Base-by-base conservation (phyloP, 352 stramenopile species). In the Phytopythium ostracodes region DNA sequence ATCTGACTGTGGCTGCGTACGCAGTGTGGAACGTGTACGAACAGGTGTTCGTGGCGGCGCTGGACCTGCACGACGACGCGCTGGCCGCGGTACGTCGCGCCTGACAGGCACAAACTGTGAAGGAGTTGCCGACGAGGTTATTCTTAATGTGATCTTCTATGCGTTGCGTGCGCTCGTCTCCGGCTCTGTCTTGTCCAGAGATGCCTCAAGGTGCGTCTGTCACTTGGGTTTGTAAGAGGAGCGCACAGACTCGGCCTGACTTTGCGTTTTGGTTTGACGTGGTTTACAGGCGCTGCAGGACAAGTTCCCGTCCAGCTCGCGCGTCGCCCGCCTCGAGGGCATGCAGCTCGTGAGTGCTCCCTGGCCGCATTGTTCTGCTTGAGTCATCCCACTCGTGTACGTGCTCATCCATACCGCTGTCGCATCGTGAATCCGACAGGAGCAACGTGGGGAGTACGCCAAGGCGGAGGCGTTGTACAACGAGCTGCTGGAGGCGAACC, bases 11-110 rank as follows among this genome's bases (percentile, higher is more conserved):
- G 55, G 53, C 27, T 17, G 27, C 9, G 1, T 57, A 42, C 56
- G 50, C 53, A 84, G 77, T 84, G 20, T 91, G 81, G 78, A 71
- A 62, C n/a, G 59, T 89, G 44, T 82, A 88, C 57, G 82, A 91
- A 62, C 82, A 89, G 35, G 79, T 79, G 35, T 79, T 89, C 17
- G 31, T 89, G 22, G 82, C 82, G 18, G 78, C 82, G 33, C 56
- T 91, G 51, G 82, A 91, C 61, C 44, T 87, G 40, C 68, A 87
- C 65, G 79, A 89, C 49, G 66, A 81, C 54, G 67, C 84, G 62
- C 63, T 88, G 35, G 68, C 69, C 0, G 64, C 79, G 56, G 66
- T 79, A 33, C 18, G 27, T 42, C 8, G 25, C 4, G 29, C 9
- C 20, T 17, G 20, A 1, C n/a, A n/a, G n/a, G n/a, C n/a, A 15